Evolutionary conservation across 495 filamentous ascomycete genomes (phyloP), one percentile per base, ranked within the genome.

Genomic region (Staphylotrichum tortipilum): DNA sequence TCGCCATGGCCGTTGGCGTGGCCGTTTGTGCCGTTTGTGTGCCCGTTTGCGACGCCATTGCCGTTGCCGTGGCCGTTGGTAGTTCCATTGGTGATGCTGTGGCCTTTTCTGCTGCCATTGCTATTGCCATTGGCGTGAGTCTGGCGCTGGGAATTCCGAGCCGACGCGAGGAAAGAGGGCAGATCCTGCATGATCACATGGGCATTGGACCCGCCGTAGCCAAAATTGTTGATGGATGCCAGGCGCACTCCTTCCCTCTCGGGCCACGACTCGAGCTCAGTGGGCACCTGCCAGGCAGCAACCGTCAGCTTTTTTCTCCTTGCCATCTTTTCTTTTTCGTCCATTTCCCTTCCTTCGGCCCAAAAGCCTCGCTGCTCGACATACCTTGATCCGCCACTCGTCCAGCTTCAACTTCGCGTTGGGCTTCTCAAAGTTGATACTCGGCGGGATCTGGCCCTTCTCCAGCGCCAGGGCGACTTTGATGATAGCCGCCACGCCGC

Each of bases 401-500:
- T 68, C 61, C 5, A 69, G 34, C 14, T 61, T 56, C 18, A 71
- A 49, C 18, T 59, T 60, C 8, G 68, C 66, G 40, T 78, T 78
- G 3, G 66, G 64, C 18, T 61, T 61, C 29, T 74, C 59, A 31
- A 72, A 69, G 44, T 67, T 65, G 30, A 68, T 55, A 39, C 55
- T 69, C 5, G 71, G 66, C 3, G 68, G 73, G 24, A 80, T 74
- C 28, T 65, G 43, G 1, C 63, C 68, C 14, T 65, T 63, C 38
- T 79, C 72, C 8, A 79, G 24, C 12, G 54, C 50, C 38, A 76
- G 19, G 0, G 64, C 54, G 0, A 55, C 58, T 48, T 70, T 79
- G 54, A 79, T 70, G 19, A 79, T 28, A 4, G 58, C 66, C 2
- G 70, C 72, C 0, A 80, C 40, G 0, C 77, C 66, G 19, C 67